These are phyloP conservation scores for Erysimum cheiranthoides DNA, from an alignment of 345 rosid genomes.

Conservation along the genomic window DNA sequence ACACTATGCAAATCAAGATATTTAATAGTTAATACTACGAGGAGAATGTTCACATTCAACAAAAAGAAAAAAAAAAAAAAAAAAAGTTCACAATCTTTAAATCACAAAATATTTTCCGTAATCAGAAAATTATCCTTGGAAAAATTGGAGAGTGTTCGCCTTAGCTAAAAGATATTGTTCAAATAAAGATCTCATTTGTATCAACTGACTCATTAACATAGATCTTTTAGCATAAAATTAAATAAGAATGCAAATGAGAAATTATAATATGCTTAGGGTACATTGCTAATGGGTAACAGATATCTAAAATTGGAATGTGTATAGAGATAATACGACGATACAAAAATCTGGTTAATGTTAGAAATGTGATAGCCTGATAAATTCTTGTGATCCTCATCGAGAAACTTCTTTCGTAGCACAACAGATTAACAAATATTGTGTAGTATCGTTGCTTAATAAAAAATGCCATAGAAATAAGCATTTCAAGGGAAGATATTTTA, in stretches of 20 bases:
- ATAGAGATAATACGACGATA: background rate
- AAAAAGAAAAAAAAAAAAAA: too few relatives aligned
- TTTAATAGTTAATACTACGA: too few relatives aligned
- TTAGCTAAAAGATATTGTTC: background rate
- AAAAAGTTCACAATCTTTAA: too few relatives aligned
- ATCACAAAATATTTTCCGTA: too few relatives aligned
- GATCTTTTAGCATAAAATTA: background rate
- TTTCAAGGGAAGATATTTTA: background rate
- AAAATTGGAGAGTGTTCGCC: background rate
- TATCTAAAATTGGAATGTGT: background rate
- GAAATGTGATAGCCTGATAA: background rate
- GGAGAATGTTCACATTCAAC: too few relatives aligned
- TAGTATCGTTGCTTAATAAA: background rate
- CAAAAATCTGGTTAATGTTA: background rate
- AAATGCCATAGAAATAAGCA: background rate
- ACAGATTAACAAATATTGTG: background rate
- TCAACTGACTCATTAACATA: background rate
- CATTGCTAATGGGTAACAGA: background rate
- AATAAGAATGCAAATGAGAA: background rate
- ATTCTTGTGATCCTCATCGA: background rate
- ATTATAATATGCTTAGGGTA: background rate
- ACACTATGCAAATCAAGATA: too few relatives aligned
- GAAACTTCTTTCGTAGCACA: background rate
- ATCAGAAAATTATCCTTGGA: too few relatives aligned
- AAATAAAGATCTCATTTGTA: background rate